A percentile compares a stretch with the other conserved stretches of the same genome.
phyloP scores from a whole-genome alignment of 306 rosid species.

The Sindora glabra region DNA sequence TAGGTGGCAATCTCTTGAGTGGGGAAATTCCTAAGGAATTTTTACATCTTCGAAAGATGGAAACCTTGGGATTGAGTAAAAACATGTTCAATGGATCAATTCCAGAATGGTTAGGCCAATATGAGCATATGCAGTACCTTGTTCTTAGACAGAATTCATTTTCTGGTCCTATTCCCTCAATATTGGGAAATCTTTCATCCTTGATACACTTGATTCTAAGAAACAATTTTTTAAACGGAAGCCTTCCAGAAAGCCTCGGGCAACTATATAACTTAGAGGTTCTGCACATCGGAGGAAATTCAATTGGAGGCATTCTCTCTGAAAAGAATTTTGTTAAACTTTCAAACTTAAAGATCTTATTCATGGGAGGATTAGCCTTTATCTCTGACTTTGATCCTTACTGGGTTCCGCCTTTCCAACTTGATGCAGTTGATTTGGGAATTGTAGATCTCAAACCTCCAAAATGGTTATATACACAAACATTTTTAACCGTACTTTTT shows the following conservation, averaged over 20 bases:
- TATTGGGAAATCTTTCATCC: constrained; percentile 14
- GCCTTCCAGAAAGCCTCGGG: constrained; percentile 1
- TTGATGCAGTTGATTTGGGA: neutral
- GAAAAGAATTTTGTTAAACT: constrained; percentile 5
- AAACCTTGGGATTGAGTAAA: neutral
- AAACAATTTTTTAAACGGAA: neutral
- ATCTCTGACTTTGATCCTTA: neutral
- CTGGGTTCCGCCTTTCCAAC: constrained; percentile 11
- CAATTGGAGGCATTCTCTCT: neutral
- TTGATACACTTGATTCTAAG: constrained; percentile 1
- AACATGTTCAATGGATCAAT: constrained; percentile 9
- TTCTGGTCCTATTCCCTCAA: constrained; percentile 8
- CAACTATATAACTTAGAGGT: neutral
- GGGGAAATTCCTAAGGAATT: neutral
- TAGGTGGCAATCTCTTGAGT: neutral
- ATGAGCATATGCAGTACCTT: constrained; percentile 5
- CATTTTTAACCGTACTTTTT: neutral
- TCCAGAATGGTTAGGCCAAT: constrained; percentile 12
- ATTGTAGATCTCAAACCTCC: constrained; percentile 5
- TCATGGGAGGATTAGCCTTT: neutral
- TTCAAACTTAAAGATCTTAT: neutral
- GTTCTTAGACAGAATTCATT: neutral
- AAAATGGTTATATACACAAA: constrained; percentile 10
- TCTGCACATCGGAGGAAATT: neutral
- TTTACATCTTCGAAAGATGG: neutral